phyloP scores from a whole-genome alignment of 2,329 filamentous ascomycete genomes.

The Onygenales sp. region DNA sequence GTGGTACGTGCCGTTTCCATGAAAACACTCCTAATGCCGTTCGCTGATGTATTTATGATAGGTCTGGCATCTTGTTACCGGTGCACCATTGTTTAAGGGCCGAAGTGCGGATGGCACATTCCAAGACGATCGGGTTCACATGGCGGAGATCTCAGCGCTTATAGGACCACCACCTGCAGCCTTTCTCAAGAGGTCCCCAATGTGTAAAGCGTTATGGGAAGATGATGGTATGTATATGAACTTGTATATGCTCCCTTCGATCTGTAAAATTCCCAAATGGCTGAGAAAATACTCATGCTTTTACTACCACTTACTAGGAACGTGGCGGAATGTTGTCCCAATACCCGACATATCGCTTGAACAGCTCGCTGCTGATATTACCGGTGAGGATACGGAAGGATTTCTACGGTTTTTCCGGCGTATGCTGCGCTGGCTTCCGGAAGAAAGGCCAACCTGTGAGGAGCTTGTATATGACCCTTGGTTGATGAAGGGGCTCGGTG shows the following conservation, averaged over 20 bases:
- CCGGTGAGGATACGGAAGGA: conserved; percentile 18
- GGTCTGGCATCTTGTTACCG: conserved; percentile 3
- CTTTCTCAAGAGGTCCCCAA: neutral
- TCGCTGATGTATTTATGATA: neutral
- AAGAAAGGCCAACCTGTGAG: neutral
- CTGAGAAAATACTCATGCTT: too few relatives aligned
- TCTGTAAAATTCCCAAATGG: neutral
- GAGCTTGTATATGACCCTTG: neutral
- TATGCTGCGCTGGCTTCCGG: conserved; percentile 1
- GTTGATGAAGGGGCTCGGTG: neutral
- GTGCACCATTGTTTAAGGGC: neutral
- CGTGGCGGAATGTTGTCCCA: conserved; percentile 7
- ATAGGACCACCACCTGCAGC: neutral
- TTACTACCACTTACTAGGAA: neutral
- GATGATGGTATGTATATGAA: conserved; percentile 2
- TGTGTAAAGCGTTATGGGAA: neutral
- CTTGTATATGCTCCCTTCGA: neutral
- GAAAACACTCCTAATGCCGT: too few relatives aligned
- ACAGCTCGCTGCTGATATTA: neutral
- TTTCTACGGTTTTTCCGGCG: conserved; percentile 11
- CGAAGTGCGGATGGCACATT: neutral
- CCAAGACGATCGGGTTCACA: neutral
- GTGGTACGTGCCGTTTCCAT: conserved; percentile 14
- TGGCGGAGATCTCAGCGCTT: neutral
- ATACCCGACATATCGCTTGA: conserved; percentile 2